A percentile compares a stretch with the other conserved stretches of the same genome.
Evolutionary conservation across 1,284 basidiomycete species (phyloP).

Genomic region (Ganoderma leucocontextum): DNA sequence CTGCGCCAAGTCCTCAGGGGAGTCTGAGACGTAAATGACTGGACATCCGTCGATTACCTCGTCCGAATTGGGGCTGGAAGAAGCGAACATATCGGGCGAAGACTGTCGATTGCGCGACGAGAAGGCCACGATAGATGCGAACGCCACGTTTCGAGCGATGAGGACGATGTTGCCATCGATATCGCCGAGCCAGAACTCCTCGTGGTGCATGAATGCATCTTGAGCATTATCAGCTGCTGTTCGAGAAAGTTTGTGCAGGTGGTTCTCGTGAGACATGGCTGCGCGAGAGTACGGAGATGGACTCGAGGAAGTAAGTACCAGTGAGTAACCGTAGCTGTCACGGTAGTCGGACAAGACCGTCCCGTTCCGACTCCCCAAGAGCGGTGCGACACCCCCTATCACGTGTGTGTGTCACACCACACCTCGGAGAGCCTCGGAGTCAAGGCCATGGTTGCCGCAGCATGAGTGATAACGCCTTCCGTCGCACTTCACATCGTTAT

Average conservation of each 20-base stretch:
- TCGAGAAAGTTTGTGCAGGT: not conserved
- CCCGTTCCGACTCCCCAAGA: no score
- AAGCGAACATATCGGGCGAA: conserved; percentile 30
- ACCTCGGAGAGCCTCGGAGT: no score
- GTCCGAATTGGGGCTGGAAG: conserved; percentile 16
- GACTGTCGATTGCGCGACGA: conserved; percentile 27
- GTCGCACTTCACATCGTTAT: no score
- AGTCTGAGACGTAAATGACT: conserved; percentile 27
- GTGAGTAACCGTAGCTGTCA: no score
- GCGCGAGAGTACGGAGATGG: no score
- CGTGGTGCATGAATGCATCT: not conserved
- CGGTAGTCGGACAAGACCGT: no score
- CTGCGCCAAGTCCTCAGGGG: conserved; percentile 16
- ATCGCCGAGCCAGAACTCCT: conserved; percentile 6
- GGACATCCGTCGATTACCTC: conserved; percentile 25
- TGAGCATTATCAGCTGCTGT: not conserved
- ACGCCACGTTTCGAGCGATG: not conserved
- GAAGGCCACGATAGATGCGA: conserved; percentile 25
- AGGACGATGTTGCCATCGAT: conserved; percentile 12
- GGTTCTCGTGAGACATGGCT: not conserved
- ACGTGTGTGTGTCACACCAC: no score
- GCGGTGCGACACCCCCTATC: no score
- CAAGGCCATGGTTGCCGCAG: no score
- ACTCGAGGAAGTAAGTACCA: no score
- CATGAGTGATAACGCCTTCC: no score